Base-by-base conservation (phyloP, 768 basidiomycete genomes). In the Leccinum obscurum region DNA sequence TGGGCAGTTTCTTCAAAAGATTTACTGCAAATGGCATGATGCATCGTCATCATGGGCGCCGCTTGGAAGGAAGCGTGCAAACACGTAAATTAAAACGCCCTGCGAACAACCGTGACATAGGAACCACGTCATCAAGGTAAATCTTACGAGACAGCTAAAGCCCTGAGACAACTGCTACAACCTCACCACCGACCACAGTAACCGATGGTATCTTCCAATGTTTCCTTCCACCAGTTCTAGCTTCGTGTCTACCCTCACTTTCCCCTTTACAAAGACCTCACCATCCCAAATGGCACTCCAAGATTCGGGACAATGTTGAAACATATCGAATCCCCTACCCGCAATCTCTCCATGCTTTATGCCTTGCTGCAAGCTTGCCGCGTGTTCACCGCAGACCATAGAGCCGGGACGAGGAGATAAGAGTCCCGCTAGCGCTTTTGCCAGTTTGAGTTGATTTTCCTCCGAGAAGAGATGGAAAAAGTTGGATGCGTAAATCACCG, bases 51-150 rank as follows among this genome's bases (percentile, higher is more conserved):
- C 30, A 30, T 30, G 8, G 10, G 75, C 63, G 0, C 88, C 88
- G 28, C 72, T 77, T 0, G 93, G 93, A 39, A 88, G 79, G 78
- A 98, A 96, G 34, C 96, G 78, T 0, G 89, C 90, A 67, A 96
- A 94, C n/a, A 30, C 30, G 2, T 30, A 97, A 28, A 96, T 82
- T 10, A 85, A 81, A 0, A 84, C 84, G 53, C 80, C 88, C 55
- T 84, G 82, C 30, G 30, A 30, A 30, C 28, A 30, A 30, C 30
- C 30, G 30, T 30, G 30, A 30, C 30, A 30, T 30, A 30, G 30
- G 30, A 3, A 30, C 2, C 0, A 30, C 30, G 51, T 83, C 81
- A 55, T 89, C 81, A 30, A 98, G 84, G 71, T 98, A 98, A 26
- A 77, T 10, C 34, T 35, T 35, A 35, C 35, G 35, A 14, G 6